A percentile compares a stretch with the other conserved stretches of the same genome.
These are phyloP conservation scores for Strobilomyces dryophilus DNA, from an alignment of 768 basidiomycete genomes.

Conservation along the genomic window DNA sequence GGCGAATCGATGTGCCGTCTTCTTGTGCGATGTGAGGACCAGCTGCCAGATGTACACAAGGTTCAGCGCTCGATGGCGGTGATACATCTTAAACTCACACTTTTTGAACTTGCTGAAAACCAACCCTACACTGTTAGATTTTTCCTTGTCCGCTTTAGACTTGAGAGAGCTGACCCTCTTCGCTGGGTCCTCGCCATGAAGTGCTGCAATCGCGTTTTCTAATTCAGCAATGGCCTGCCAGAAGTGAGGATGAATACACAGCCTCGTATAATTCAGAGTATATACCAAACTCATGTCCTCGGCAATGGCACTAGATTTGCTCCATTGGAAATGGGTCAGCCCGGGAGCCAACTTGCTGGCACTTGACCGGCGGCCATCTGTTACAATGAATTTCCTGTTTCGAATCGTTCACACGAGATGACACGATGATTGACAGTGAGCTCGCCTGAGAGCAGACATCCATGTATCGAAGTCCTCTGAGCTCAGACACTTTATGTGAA, in stretches of 20 bases:
- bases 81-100: constrained; percentile 34
- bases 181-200: constrained; percentile 37
- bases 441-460: constrained; percentile 73
- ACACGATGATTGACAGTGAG: not conserved
- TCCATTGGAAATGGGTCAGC: constrained; percentile 43
- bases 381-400: constrained; percentile 57
- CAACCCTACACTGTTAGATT: constrained; percentile 28
- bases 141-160: constrained; percentile 44
- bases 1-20: constrained; percentile 22
- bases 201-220: constrained; percentile 46
- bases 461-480: constrained; percentile 67
- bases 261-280: constrained; percentile 9
- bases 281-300: constrained; percentile 68
- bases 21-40: constrained; percentile 21
- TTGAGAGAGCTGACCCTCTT: constrained; percentile 34
- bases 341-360: constrained; percentile 35
- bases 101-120: constrained; percentile 63
- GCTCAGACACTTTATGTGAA: constrained; percentile 78
- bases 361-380: constrained; percentile 34
- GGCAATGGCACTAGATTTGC: constrained; percentile 46
- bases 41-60: constrained; percentile 13
- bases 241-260: constrained; percentile 1
- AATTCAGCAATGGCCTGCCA: constrained; percentile 55
- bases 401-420: constrained; percentile 17
- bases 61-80: not conserved